These are phyloP conservation scores for Cyclotella sp. DNA, from an alignment of 108 stramenopile genomes.

Conservation along the genomic window DNA sequence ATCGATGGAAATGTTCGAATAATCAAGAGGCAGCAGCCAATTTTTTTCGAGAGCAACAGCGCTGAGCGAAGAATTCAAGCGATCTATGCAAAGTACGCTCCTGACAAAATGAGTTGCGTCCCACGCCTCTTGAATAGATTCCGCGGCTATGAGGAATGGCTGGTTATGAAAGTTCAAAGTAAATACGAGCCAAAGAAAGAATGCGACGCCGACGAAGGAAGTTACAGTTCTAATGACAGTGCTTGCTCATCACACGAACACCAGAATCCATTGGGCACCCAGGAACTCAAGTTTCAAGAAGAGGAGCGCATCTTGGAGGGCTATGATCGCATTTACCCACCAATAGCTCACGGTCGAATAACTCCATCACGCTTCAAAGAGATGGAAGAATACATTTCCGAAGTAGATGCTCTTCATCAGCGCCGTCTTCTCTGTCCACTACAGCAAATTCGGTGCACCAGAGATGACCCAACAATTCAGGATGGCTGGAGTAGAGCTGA, in stretches of 20 bases:
- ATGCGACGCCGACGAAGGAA: constrained; percentile 9
- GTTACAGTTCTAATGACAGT: constrained; percentile 21
- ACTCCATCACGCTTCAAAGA: constrained; percentile 47
- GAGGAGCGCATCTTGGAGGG: constrained; percentile 49
- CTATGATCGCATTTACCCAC: constrained; percentile 62
- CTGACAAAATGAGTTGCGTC: constrained; percentile 61
- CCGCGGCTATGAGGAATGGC: constrained; percentile 68
- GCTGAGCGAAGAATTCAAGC: constrained; percentile 39
- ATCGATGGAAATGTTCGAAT: background rate
- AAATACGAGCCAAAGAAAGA: constrained; percentile 49
- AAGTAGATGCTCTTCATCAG: constrained; percentile 46
- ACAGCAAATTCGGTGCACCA: constrained; percentile 2
- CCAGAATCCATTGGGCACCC: background rate
- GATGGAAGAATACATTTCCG: constrained; percentile 44
- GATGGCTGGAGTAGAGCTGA: constrained; percentile 32
- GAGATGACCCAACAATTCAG: constrained; percentile 18
- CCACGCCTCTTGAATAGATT: constrained; percentile 56
- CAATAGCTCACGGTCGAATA: constrained; percentile 26
- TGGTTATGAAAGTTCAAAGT: constrained; percentile 51
- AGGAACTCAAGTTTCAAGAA: constrained; percentile 22
- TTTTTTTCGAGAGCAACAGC: constrained; percentile 38
- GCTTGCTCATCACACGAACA: constrained; percentile 22
- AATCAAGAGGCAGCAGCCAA: constrained; percentile 6
- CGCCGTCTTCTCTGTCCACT: constrained; percentile 4
- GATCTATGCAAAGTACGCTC: constrained; percentile 59